These are phyloP conservation scores for Pythium monospermum DNA, from an alignment of 352 stramenopile genomes.

Conservation along the genomic window DNA sequence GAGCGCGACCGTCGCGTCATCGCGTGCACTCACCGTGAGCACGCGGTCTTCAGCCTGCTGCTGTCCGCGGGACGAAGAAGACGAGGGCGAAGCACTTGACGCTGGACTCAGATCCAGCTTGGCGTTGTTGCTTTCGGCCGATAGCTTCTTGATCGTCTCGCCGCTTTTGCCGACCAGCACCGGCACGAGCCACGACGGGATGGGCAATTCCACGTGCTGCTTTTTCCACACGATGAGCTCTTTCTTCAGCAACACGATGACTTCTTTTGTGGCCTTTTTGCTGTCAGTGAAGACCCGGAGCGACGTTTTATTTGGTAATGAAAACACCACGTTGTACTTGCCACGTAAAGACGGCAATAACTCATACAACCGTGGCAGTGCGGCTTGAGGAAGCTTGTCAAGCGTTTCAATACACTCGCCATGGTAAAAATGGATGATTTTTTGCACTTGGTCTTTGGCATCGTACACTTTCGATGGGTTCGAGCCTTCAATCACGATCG, in stretches of 20 bases:
- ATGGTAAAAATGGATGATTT: constrained; percentile 79
- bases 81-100: constrained; percentile 2
- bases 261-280: constrained; percentile 39
- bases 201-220: constrained; percentile 57
- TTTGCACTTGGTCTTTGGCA: constrained; percentile 65
- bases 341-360: constrained; percentile 41
- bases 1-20: constrained; percentile 55
- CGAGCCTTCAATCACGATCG: constrained; percentile 61
- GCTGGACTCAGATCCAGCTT: constrained; percentile 46
- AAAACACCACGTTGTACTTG: constrained; percentile 60
- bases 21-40: constrained; percentile 60
- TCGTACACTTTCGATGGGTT: constrained; percentile 63
- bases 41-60: constrained; percentile 26
- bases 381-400: constrained; percentile 36
- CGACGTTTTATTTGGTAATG: constrained; percentile 42
- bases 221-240: constrained; percentile 58
- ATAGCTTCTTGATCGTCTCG: constrained; percentile 75
- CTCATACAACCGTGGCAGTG: constrained; percentile 59
- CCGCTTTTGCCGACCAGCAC: constrained; percentile 70
- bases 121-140: constrained; percentile 43
- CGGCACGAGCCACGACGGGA: constrained; percentile 60
- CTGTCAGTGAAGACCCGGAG: constrained; percentile 67
- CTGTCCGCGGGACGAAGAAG: too few relatives aligned
- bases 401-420: constrained; percentile 48
- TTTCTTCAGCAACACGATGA: constrained; percentile 38